Evolutionary conservation across 495 filamentous ascomycete genomes (phyloP).

Genomic region (Penicillium roqueforti): DNA sequence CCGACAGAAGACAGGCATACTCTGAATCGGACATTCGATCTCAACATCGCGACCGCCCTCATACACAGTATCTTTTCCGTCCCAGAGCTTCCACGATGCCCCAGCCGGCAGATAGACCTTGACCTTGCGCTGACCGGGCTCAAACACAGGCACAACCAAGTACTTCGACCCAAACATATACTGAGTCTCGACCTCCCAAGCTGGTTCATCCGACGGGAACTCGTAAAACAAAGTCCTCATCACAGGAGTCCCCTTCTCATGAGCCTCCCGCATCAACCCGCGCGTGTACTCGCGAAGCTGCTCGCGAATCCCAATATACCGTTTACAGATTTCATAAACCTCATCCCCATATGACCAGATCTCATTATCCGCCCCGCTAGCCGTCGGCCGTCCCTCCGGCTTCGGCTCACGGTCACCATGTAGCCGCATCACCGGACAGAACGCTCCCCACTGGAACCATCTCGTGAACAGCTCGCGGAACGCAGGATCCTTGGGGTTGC

Average conservation of each 20-base stretch:
- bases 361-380: constrained; percentile 50
- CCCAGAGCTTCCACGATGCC: constrained; percentile 40
- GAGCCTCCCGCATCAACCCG: constrained; percentile 49
- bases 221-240: constrained; percentile 56
- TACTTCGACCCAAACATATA: constrained; percentile 55
- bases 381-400: constrained; percentile 33
- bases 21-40: constrained; percentile 45
- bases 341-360: constrained; percentile 56
- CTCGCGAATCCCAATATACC: constrained; percentile 51
- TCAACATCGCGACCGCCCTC: constrained; percentile 36
- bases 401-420: constrained; percentile 57
- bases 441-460: constrained; percentile 61
- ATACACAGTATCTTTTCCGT: constrained; percentile 19
- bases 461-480: constrained; percentile 56
- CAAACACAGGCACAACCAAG: constrained; percentile 48
- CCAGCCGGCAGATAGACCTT: constrained; percentile 47
- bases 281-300: constrained; percentile 49
- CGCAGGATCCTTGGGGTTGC: constrained; percentile 45
- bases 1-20: constrained; percentile 47
- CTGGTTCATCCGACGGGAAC: constrained; percentile 45
- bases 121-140: constrained; percentile 36
- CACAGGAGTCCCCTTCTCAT: constrained; percentile 51
- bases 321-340: constrained; percentile 52
- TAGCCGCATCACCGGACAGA: constrained; percentile 56
- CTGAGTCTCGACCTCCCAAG: constrained; percentile 50